A percentile compares a stretch with the other conserved stretches of the same genome.
These are phyloP conservation scores for Magnaporthiopsis incrustans DNA, from an alignment of 2,329 filamentous ascomycete genomes.

Conservation along the genomic window DNA sequence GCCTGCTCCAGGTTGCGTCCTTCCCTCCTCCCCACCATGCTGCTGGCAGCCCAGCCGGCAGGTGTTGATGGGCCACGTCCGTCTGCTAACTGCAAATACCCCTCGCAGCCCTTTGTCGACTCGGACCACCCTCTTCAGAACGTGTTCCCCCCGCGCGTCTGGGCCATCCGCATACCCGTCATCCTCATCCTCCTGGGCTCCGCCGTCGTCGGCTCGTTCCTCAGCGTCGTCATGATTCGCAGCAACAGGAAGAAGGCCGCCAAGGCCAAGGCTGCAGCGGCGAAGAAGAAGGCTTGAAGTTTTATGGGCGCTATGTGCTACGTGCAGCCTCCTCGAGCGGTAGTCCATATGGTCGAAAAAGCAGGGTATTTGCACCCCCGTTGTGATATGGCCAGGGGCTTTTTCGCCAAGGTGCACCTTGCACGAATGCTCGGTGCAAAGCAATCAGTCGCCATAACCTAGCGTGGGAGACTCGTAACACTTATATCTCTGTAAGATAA, in stretches of 20 bases:
- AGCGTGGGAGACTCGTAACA: not conserved
- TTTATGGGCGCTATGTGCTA: conserved; percentile 3
- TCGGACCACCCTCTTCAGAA: conserved; percentile 86
- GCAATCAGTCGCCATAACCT: not conserved
- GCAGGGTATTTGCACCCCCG: not conserved
- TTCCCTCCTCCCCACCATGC: not conserved
- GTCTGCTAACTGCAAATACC: conserved; percentile 4
- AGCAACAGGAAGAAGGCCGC: conserved; percentile 97
- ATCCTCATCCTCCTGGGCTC: conserved; percentile 88
- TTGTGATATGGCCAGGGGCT: not conserved
- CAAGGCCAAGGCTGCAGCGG: conserved; percentile 72
- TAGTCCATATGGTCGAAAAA: not conserved
- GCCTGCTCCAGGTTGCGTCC: conserved; percentile 1
- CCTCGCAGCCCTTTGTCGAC: conserved; percentile 84
- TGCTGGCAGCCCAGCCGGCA: not conserved
- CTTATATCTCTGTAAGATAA: not conserved
- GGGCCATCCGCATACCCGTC: conserved; percentile 97
- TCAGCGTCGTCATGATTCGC: conserved; percentile 95
- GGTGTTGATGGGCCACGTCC: not conserved
- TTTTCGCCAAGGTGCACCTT: not conserved
- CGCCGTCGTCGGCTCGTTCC: conserved; percentile 91
- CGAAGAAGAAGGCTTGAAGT: conserved; percentile 74
- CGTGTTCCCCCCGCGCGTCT: conserved; percentile 93
- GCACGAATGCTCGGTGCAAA: not conserved
- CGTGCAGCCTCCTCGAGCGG: not conserved